Evolutionary conservation across 1,139 yeast species (phyloP).

Genomic region (Spencermartinsiella ligniputridi): DNA sequence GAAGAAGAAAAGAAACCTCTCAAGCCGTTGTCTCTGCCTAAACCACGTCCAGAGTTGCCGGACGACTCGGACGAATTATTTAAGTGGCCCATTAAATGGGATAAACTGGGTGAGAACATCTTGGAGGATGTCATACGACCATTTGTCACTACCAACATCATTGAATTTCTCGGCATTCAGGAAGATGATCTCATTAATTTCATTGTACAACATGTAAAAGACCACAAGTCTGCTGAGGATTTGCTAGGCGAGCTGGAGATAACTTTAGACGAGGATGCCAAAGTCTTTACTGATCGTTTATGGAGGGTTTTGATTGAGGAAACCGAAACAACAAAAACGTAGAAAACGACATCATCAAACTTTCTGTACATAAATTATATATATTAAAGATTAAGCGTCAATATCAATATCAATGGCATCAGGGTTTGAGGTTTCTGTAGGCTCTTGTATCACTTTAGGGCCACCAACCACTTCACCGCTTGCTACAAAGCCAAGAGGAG

Average conservation of each 20-base stretch:
- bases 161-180: constrained; percentile 34
- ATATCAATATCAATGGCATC: constrained; percentile 66
- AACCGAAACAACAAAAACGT: constrained; percentile 19
- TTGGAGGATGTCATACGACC: constrained; percentile 25
- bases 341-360: neutral
- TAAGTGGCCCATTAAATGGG: constrained; percentile 29
- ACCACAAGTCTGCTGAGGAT: constrained; percentile 26
- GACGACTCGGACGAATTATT: constrained; percentile 21
- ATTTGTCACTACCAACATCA: constrained; percentile 27
- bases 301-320: constrained; percentile 30
- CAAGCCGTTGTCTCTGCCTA: constrained; percentile 11
- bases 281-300: constrained; percentile 24
- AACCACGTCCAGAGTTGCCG: constrained; percentile 21
- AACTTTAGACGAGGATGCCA: constrained; percentile 36
- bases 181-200: constrained; percentile 35
- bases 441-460: constrained; percentile 15
- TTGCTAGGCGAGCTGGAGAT: constrained; percentile 30
- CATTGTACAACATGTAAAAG: constrained; percentile 25
- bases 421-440: constrained; percentile 41
- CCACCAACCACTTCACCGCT: constrained; percentile 28
- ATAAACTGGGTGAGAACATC: constrained; percentile 21
- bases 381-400: constrained; percentile 33
- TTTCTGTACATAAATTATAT: constrained; percentile 1
- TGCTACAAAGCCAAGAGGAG: constrained; percentile 56
- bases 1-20: constrained; percentile 12